These are phyloP conservation scores for Globisporangium carolinianum DNA, from an alignment of 352 stramenopile species.

Conservation along the genomic window DNA sequence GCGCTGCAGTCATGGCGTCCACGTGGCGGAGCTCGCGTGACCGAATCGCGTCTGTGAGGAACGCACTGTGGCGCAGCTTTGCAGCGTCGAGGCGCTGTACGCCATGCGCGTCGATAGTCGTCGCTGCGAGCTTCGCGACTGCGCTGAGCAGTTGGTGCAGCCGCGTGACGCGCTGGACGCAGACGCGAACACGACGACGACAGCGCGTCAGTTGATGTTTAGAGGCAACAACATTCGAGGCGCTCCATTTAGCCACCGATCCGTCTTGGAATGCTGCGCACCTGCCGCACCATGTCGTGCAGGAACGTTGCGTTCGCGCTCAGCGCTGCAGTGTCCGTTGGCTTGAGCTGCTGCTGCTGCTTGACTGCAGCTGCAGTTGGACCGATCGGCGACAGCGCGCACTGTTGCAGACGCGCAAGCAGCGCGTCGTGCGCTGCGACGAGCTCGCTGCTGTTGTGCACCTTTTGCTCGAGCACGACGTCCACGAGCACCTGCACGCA, in stretches of 20 bases:
- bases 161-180: constrained; percentile 36
- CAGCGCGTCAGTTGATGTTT: background rate
- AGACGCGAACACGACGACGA: background rate
- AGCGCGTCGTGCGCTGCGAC: constrained; percentile 26
- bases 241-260: too few species aligned
- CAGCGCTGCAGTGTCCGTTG: constrained; percentile 1
- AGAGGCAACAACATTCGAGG: too few species aligned
- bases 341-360: background rate
- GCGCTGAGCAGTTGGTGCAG: constrained; percentile 57
- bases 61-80: constrained; percentile 43
- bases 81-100: constrained; percentile 19
- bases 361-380: background rate
- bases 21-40: constrained; percentile 31
- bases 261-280: constrained; percentile 5
- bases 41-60: constrained; percentile 37
- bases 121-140: constrained; percentile 48
- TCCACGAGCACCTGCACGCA: constrained; percentile 39
- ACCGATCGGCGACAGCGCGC: background rate
- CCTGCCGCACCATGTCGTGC: constrained; percentile 57
- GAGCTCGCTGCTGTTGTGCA: constrained; percentile 34
- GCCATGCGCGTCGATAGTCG: background rate
- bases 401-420: constrained; percentile 10
- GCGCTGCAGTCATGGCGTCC: constrained; percentile 16
- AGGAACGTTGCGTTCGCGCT: constrained; percentile 33
- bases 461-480: constrained; percentile 53